These are phyloP conservation scores for Fusarium dlaminii DNA, from an alignment of 2,329 filamentous ascomycete genomes.

Conservation along the genomic window DNA sequence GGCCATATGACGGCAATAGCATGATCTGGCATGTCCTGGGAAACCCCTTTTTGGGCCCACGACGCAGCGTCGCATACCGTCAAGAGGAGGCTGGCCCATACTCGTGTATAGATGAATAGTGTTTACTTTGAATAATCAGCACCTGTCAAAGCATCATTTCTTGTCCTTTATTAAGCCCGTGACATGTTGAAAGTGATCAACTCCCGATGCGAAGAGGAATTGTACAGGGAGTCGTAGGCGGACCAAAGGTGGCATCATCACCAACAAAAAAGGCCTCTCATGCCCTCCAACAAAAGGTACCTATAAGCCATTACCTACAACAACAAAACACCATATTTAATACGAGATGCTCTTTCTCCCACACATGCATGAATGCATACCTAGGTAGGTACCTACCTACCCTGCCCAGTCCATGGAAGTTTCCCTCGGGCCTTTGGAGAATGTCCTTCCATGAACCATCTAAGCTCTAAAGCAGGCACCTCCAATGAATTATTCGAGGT, in stretches of 20 bases:
- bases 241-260: not conserved
- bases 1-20: slow-evolving; percentile 38
- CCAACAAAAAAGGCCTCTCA: not conserved
- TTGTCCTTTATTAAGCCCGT: not conserved
- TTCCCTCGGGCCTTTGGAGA: not conserved
- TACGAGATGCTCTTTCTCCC: not conserved
- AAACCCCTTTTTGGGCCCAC: slow-evolving; percentile 9
- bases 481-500: not conserved
- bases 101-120: slow-evolving; percentile 51
- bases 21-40: slow-evolving; percentile 29
- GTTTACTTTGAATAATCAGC: slow-evolving; percentile 47
- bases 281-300: not conserved
- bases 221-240: not conserved
- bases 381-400: not conserved
- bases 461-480: not conserved
- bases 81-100: slow-evolving; percentile 44
- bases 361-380: not conserved
- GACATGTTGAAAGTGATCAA: not conserved
- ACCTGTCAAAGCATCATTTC: slow-evolving; percentile 37
- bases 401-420: not conserved
- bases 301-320: not conserved
- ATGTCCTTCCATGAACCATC: not conserved
- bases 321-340: not conserved
- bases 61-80: slow-evolving; percentile 25
- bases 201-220: not conserved